Evolutionary conservation across 305 asterid genomes (phyloP).

Genomic region (Ilex paraguariensis): DNA sequence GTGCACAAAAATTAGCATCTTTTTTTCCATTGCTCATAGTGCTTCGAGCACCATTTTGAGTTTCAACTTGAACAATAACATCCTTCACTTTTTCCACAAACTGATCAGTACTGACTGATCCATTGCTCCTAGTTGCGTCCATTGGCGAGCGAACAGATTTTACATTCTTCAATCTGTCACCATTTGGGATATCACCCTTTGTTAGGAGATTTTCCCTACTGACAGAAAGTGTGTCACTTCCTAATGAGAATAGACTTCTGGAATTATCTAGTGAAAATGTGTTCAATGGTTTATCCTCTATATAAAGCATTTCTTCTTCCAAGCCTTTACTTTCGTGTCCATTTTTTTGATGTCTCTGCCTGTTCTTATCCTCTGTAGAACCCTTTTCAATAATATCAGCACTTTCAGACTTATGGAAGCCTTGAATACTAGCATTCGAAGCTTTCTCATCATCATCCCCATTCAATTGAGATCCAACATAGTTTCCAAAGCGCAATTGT

Average conservation of each 20-base stretch:
- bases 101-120: slow-evolving; percentile 31
- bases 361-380: slow-evolving; percentile 11
- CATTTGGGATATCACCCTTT: slow-evolving; percentile 21
- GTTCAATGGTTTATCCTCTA: slow-evolving; percentile 19
- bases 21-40: slow-evolving; percentile 22
- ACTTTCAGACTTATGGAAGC: slow-evolving; percentile 2
- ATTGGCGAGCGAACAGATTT: slow-evolving; percentile 58
- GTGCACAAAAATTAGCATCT: slow-evolving; percentile 28
- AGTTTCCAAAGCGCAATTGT: slow-evolving; percentile 7
- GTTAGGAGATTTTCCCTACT: slow-evolving; percentile 17
- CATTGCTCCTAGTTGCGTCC: slow-evolving; percentile 44
- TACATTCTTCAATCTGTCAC: slow-evolving; percentile 40
- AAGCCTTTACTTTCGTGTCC: slow-evolving; percentile 8
- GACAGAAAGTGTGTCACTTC: slow-evolving; percentile 24
- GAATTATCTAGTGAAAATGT: slow-evolving; percentile 14
- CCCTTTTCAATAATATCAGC: slow-evolving; percentile 12
- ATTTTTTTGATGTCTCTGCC: slow-evolving; percentile 18
- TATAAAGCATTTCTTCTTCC: slow-evolving; percentile 18
- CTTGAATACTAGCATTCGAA: slow-evolving; percentile 3
- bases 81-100: neutral
- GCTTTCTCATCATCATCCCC: slow-evolving; percentile 16
- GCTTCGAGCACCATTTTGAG: slow-evolving; percentile 21
- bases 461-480: slow-evolving; percentile 8
- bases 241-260: slow-evolving; percentile 18
- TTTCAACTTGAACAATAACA: slow-evolving; percentile 14